phyloP scores from a whole-genome alignment of 257 asterid genomes.

The Asclepias syriaca region DNA sequence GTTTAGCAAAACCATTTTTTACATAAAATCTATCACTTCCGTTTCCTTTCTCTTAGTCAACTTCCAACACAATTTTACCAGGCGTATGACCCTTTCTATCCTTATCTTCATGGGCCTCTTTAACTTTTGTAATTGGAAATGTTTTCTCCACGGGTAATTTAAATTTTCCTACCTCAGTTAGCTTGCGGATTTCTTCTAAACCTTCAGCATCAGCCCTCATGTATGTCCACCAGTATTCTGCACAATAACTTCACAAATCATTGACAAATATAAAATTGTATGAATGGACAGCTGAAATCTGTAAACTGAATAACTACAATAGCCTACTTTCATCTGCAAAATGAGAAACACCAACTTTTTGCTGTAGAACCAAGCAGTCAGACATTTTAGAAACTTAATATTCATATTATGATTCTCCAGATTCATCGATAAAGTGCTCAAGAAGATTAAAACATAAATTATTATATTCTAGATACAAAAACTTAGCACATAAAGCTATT shows the following conservation, averaged over 20 bases:
- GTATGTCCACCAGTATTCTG: slow-evolving; percentile 92
- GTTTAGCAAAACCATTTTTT: background rate
- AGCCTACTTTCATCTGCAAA: background rate
- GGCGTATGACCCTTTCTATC: slow-evolving; percentile 51
- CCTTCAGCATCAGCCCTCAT: slow-evolving; percentile 97
- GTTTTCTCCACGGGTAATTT: slow-evolving; percentile 78
- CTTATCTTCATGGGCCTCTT: slow-evolving; percentile 82
- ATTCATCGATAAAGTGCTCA: background rate
- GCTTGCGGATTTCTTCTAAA: slow-evolving; percentile 64
- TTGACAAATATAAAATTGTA: slow-evolving; percentile 2
- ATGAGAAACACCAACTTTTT: background rate
- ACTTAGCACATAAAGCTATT: slow-evolving; percentile 1
- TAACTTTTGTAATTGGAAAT: slow-evolving; percentile 55
- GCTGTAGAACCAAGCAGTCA: background rate
- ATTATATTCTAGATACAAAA: background rate
- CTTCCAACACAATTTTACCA: slow-evolving; percentile 82
- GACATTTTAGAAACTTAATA: background rate
- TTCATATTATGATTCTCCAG: background rate
- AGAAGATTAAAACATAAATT: background rate
- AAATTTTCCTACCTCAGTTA: slow-evolving; percentile 63
- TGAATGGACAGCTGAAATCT: background rate
- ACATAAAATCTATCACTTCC: background rate
- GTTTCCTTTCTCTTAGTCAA: slow-evolving; percentile 33
- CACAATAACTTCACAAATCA: slow-evolving; percentile 9
- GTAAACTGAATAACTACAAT: background rate